These are phyloP conservation scores for Albifimbria verrucaria DNA, from an alignment of 2,329 filamentous ascomycete species.

Conservation along the genomic window DNA sequence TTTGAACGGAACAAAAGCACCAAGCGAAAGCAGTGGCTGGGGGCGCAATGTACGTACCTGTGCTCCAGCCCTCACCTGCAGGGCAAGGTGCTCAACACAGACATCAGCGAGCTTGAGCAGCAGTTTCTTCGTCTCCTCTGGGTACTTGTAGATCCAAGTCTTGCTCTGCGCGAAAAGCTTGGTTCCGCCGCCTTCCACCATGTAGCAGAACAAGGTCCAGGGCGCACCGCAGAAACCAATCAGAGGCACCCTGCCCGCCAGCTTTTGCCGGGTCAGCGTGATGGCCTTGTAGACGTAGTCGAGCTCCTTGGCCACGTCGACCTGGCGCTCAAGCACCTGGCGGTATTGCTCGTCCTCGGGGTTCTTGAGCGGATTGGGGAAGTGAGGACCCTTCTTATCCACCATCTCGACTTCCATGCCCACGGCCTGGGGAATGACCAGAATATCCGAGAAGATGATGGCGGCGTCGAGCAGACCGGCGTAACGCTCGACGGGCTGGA, in stretches of 20 bases:
- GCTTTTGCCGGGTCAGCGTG: conserved; percentile 82
- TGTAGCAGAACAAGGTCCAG: conserved; percentile 97
- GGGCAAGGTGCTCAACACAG: conserved; percentile 89
- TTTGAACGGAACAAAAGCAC: neutral
- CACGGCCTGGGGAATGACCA: conserved; percentile 96
- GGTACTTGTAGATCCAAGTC: conserved; percentile 93
- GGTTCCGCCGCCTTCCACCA: conserved; percentile 95
- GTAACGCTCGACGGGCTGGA: conserved; percentile 92
- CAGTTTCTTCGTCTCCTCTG: conserved; percentile 73
- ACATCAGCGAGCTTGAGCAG: conserved; percentile 90
- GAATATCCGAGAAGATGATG: conserved; percentile 98
- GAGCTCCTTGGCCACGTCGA: conserved; percentile 81
- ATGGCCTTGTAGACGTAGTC: conserved; percentile 97
- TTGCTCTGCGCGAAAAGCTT: conserved; percentile 94
- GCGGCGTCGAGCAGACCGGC: conserved; percentile 89
- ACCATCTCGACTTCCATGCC: conserved; percentile 99
- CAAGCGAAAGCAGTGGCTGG: neutral
- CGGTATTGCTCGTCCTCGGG: conserved; percentile 82
- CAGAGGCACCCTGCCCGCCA: conserved; percentile 83
- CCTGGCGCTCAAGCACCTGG: conserved; percentile 69
- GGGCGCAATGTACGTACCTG: conserved; percentile 52
- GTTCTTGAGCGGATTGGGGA: conserved; percentile 76
- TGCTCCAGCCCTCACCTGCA: conserved; percentile 89
- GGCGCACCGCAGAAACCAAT: conserved; percentile 97
- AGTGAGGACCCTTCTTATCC: conserved; percentile 94